Conservation (phyloP, 176 grass and related monocot species). For the Triticum timopheevii region DNA sequence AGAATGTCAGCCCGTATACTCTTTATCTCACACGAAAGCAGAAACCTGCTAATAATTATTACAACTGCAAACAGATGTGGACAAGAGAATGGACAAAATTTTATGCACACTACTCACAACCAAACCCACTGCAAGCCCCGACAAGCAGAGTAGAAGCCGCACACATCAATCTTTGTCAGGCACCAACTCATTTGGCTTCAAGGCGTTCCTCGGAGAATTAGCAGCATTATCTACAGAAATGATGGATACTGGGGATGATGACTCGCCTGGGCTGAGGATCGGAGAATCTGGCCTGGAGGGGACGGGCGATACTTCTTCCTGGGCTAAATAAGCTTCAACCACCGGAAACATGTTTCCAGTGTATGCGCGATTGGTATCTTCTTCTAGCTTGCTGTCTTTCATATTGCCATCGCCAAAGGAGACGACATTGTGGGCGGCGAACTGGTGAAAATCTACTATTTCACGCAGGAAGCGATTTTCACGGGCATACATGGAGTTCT, state of each 20-base stretch:
- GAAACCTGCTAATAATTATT: neutral
- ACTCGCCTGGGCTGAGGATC: neutral
- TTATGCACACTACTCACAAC: slow-evolving; percentile 34
- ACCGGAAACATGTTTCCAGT: slow-evolving; percentile 7
- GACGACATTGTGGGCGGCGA: slow-evolving; percentile 33
- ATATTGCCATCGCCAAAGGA: slow-evolving; percentile 26
- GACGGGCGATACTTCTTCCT: slow-evolving; percentile 32
- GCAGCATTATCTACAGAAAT: neutral
- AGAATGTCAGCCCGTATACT: neutral
- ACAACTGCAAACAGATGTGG: neutral
- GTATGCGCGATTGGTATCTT: neutral
- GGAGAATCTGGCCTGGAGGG: slow-evolving; percentile 32
- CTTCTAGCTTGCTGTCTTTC: slow-evolving; percentile 32
- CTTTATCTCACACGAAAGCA: neutral
- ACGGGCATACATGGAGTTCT: slow-evolving; percentile 58
- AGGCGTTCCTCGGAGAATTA: neutral
- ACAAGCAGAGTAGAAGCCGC: neutral
- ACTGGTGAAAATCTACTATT: slow-evolving; percentile 67
- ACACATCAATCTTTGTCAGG: slow-evolving; percentile 14
- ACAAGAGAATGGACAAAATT: slow-evolving; percentile 30
- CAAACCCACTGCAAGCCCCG: neutral
- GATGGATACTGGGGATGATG: slow-evolving; percentile 18
- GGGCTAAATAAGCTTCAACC: slow-evolving; percentile 33
- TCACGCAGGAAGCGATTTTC: slow-evolving; percentile 66
- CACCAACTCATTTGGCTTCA: slow-evolving; percentile 6